Conservation (phyloP, 2,329 filamentous ascomycete species). For the Xylariaceae sp. region DNA sequence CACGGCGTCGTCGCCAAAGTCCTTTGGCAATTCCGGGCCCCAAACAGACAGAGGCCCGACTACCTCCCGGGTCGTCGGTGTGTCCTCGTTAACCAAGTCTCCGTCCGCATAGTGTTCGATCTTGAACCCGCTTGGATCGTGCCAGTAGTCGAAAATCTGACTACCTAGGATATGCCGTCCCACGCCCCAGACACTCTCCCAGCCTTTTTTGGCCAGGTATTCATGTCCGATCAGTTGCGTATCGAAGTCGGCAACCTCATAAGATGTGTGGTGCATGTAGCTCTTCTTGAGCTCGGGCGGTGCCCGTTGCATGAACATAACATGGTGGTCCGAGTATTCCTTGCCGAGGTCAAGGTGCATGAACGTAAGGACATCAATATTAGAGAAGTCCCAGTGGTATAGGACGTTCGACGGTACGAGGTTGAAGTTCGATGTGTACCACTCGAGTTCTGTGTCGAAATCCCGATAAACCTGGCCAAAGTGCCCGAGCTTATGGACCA, state of each 20-base stretch:
- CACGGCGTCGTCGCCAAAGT: constrained; percentile 10
- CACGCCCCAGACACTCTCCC: constrained; percentile 52
- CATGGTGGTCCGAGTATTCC: constrained; percentile 48
- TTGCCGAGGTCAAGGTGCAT: constrained; percentile 47
- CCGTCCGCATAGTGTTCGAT: constrained; percentile 59
- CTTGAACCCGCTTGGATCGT: constrained; percentile 26
- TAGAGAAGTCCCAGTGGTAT: constrained; percentile 14
- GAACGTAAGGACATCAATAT: constrained; percentile 31
- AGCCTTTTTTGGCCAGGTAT: constrained; percentile 47
- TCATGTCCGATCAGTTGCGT: constrained; percentile 54
- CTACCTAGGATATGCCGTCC: constrained; percentile 53
- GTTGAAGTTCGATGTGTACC: constrained; percentile 29
- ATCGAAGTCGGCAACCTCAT: constrained; percentile 56
- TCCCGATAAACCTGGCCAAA: constrained; percentile 29
- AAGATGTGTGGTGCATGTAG: constrained; percentile 51
- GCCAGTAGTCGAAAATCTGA: constrained; percentile 49
- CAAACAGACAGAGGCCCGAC: constrained; percentile 16
- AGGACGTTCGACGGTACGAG: constrained; percentile 25
- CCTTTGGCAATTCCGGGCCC: constrained; percentile 17
- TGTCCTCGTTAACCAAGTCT: constrained; percentile 48
- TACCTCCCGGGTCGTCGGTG: constrained; percentile 24
- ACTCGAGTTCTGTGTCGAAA: constrained; percentile 26
- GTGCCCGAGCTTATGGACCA: constrained; percentile 28
- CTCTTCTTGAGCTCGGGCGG: constrained; percentile 15
- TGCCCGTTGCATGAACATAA: constrained; percentile 40